Percentiles rank a stretch among this genome's conserved stretches.
These are phyloP conservation scores for Pichia gijzeniarum DNA, from an alignment of 805 yeast genomes.

Conservation along the genomic window DNA sequence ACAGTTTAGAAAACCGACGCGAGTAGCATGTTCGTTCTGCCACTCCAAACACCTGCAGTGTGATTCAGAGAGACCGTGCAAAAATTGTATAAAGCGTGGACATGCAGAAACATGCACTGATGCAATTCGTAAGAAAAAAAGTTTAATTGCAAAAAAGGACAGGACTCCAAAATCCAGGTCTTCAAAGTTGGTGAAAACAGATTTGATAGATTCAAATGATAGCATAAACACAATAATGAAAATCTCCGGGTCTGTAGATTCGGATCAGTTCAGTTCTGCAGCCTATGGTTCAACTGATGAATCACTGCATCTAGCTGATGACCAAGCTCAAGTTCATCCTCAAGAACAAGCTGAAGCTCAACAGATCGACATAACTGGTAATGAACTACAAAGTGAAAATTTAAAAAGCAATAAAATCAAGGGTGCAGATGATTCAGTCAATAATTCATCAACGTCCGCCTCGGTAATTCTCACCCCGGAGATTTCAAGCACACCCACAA, in stretches of 20 bases:
- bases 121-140: slow-evolving; percentile 42
- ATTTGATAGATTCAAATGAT: too few relatives aligned
- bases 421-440: too few relatives aligned
- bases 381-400: too few relatives aligned
- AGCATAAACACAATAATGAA: background rate
- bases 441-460: background rate
- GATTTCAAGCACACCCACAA: background rate
- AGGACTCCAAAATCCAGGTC: background rate
- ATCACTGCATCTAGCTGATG: background rate
- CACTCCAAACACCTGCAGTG: slow-evolving; percentile 71
- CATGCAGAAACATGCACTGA: slow-evolving; percentile 49
- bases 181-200: too few relatives aligned
- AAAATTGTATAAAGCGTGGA: slow-evolving; percentile 60
- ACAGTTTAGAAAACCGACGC: slow-evolving; percentile 50
- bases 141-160: background rate
- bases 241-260: slow-evolving; percentile 1
- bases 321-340: background rate
- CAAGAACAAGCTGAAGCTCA: too few relatives aligned
- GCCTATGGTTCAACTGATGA: too few relatives aligned
- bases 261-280: background rate
- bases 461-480: background rate
- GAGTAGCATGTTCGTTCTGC: slow-evolving; percentile 67
- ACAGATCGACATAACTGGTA: too few relatives aligned
- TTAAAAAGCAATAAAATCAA: too few relatives aligned
- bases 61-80: slow-evolving; percentile 62